Conservation (phyloP, 2,329 filamentous ascomycete genomes). For the Xylariaceae sp. region DNA sequence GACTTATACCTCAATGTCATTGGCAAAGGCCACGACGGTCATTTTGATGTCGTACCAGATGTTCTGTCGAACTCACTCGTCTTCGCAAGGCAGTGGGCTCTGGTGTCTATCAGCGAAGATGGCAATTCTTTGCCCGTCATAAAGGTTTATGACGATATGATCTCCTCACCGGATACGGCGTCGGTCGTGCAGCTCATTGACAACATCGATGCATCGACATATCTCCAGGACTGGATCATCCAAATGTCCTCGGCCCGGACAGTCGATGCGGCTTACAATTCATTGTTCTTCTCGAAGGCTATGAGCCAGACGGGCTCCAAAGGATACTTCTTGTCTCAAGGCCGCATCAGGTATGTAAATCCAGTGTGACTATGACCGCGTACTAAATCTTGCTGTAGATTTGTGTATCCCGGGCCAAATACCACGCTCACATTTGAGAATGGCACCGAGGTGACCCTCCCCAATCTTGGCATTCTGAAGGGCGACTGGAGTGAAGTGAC, state of each 20-base stretch:
- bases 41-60: slow-evolving; percentile 41
- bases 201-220: slow-evolving; percentile 28
- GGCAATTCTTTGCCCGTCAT: slow-evolving; percentile 26
- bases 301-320: slow-evolving; percentile 28
- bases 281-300: slow-evolving; percentile 38
- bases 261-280: slow-evolving; percentile 40
- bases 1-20: slow-evolving; percentile 39
- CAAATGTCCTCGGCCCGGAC: slow-evolving; percentile 37
- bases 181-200: slow-evolving; percentile 32
- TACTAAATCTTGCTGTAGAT: slow-evolving; percentile 17
- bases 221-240: slow-evolving; percentile 29
- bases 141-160: slow-evolving; percentile 34
- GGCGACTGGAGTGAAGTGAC: slow-evolving; percentile 32
- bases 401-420: slow-evolving; percentile 38
- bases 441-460: slow-evolving; percentile 32
- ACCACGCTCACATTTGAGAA: slow-evolving; percentile 41
- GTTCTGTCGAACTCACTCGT: slow-evolving; percentile 37
- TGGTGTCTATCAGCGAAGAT: slow-evolving; percentile 32
- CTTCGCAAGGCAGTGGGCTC: slow-evolving; percentile 31
- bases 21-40: slow-evolving; percentile 40
- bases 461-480: slow-evolving; percentile 36
- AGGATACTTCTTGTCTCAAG: slow-evolving; percentile 38
- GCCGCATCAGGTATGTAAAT: slow-evolving; percentile 29
- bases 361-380: too few relatives aligned
- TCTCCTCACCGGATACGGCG: slow-evolving; percentile 29